Evolutionary conservation across 768 basidiomycete species (phyloP), one percentile per base, ranked within the genome.

Genomic region (Daedaleopsis nitida): DNA sequence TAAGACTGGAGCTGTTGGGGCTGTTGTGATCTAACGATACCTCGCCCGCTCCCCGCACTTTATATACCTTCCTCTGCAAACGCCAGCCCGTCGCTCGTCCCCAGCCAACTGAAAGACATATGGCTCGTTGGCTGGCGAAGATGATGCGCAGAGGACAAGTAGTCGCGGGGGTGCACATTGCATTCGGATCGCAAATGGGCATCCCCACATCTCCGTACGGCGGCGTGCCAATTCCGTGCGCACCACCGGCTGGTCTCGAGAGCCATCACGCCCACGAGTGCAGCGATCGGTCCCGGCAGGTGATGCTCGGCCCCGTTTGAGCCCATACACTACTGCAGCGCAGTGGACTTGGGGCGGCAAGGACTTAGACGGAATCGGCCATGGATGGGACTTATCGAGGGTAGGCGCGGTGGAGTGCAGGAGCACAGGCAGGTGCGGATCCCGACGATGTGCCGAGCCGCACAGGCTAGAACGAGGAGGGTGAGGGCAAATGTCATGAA

Each of bases 361-460:
- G 14, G 52, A 53, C 50, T 4, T 45, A 16, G n/a, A 27, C n/a
- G 45, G 19, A 23, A 47, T 17, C 19, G 24, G 23, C 47, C 13
- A 13, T 24, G 12, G 12, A 24, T 3, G 10, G 3, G 39, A 42
- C 39, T 42, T 13, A 3, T 42, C 13, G 17, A 17, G 39, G 3
- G 11, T 42, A 13, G 39, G 39, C 39, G 39, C 39, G 10, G 47
- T 49, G 47, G 47, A 16, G 32, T 32, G 17, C 16, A 52, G 35
- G 51, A 19, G 42, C n/a, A 21, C n/a, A 43, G 21, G 23, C 19
- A 50, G 44, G 32, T 51, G 38, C 23, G 27, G 39, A 19, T 52
- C 16, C 60, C 60, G 60, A 62, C 55, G 50, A 47, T 57, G 48
- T 48, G 24, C 60, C 60, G 60, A 57, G 34, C 19, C 55, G 50